A percentile compares a stretch with the other conserved stretches of the same genome.
phyloP scores from a whole-genome alignment of 2,329 filamentous ascomycete genomes.

The Pseudocercospora pini-densiflorae region DNA sequence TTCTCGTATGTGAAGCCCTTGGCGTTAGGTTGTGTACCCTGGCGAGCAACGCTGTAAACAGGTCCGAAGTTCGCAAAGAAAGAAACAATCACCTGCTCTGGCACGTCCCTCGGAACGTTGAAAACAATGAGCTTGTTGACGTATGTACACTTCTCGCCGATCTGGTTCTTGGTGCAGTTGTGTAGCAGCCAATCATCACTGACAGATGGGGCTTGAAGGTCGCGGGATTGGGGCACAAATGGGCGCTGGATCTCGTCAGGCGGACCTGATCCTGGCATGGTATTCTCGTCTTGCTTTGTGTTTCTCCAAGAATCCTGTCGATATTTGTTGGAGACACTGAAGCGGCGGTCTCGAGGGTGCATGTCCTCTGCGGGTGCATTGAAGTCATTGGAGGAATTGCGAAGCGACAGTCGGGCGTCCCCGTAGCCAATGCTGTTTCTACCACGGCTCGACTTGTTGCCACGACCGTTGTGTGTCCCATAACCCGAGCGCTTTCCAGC shows the following conservation, averaged over 20 bases:
- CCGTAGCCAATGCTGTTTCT: slow-evolving; percentile 14
- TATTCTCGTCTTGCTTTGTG: slow-evolving; percentile 17
- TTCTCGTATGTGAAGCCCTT: not conserved
- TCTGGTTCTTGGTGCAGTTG: slow-evolving; percentile 19
- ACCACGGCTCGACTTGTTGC: slow-evolving; percentile 11
- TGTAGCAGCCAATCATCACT: slow-evolving; percentile 3
- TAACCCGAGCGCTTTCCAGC: slow-evolving; percentile 7
- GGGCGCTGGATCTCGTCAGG: not conserved
- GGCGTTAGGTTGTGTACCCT: not conserved
- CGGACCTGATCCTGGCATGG: slow-evolving; percentile 1
- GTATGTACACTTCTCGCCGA: slow-evolving; percentile 24
- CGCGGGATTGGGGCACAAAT: not conserved
- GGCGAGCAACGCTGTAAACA: slow-evolving; percentile 7
- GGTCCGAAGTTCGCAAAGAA: slow-evolving; percentile 24
- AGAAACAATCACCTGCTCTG: slow-evolving; percentile 5
- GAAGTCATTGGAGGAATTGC: slow-evolving; percentile 14
- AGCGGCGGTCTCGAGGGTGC: slow-evolving; percentile 5
- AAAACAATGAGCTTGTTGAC: slow-evolving; percentile 28
- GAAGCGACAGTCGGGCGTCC: slow-evolving; percentile 8
- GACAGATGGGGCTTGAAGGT: not conserved
- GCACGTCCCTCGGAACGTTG: slow-evolving; percentile 7
- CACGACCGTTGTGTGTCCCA: slow-evolving; percentile 1
- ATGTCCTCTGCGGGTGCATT: slow-evolving; percentile 1
- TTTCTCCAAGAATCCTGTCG: slow-evolving; percentile 12
- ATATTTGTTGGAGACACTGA: not conserved